A percentile compares a stretch with the other conserved stretches of the same genome.
phyloP scores from a whole-genome alignment of 441 rosid genomes.

The Kokia cookei region DNA sequence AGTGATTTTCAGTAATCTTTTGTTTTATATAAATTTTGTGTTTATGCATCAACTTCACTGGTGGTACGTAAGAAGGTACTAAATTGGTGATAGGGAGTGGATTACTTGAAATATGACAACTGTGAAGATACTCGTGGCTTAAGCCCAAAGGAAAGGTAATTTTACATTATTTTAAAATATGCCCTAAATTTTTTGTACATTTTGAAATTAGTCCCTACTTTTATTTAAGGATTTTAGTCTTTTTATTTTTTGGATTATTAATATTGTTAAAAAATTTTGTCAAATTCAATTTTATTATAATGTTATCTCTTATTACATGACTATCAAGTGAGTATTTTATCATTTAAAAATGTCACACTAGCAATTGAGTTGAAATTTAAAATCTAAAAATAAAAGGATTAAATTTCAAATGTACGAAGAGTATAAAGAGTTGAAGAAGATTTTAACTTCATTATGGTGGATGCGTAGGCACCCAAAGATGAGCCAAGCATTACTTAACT shows the following conservation, averaged over 20 bases:
- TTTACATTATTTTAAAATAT: neutral
- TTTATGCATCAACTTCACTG: neutral
- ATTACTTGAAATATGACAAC: slow-evolving; percentile 68
- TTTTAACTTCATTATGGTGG: neutral
- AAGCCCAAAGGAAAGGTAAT: slow-evolving; percentile 41
- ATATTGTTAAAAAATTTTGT: neutral
- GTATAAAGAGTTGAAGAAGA: fast-evolving
- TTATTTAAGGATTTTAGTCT: too few species aligned
- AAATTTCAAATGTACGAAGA: too few species aligned
- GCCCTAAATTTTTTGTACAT: too few species aligned
- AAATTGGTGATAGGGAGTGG: slow-evolving; percentile 38
- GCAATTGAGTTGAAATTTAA: too few species aligned
- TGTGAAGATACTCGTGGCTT: slow-evolving; percentile 39
- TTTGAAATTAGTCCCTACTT: too few species aligned
- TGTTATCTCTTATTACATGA: too few species aligned
- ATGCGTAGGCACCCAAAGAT: slow-evolving; percentile 37
- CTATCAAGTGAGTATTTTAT: too few species aligned
- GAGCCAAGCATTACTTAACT: slow-evolving; percentile 45
- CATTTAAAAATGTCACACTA: too few species aligned
- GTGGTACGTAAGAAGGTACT: neutral
- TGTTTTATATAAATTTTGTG: too few species aligned
- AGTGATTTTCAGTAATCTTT: too few species aligned
- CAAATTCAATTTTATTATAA: too few species aligned
- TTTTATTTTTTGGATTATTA: neutral
- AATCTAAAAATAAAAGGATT: fast-evolving